phyloP scores from a whole-genome alignment of 345 rosid species.

The Linum trigynum region DNA sequence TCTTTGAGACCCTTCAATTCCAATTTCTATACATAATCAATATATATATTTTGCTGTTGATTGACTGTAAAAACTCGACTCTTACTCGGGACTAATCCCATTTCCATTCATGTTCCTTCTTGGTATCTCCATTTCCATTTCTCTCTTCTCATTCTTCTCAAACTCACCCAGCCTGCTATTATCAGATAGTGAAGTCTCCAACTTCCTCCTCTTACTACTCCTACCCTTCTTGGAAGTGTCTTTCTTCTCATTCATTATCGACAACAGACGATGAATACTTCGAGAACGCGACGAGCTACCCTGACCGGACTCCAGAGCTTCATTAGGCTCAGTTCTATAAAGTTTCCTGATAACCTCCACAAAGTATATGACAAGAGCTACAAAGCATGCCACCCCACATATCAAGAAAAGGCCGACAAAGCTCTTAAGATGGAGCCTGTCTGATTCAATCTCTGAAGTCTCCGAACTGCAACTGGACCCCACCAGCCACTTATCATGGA shows the following conservation, averaged over 20 bases:
- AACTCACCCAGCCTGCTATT: constrained; percentile 17
- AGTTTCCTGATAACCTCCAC: constrained; percentile 38
- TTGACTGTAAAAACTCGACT: too few relatives aligned
- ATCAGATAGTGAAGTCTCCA: constrained; percentile 31
- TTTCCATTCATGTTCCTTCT: not conserved
- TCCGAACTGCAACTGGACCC: constrained; percentile 59
- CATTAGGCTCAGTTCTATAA: constrained; percentile 14
- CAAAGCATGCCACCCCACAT: constrained; percentile 62
- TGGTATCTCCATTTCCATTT: constrained; percentile 6
- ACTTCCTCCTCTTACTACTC: constrained; percentile 43
- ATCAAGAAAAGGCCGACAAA: constrained; percentile 86
- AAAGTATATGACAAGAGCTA: constrained; percentile 60
- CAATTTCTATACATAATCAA: too few relatives aligned
- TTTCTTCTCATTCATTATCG: constrained; percentile 72
- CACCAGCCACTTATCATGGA: constrained; percentile 91
- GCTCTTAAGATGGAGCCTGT: constrained; percentile 63
- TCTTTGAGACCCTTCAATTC: too few relatives aligned
- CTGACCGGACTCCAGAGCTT: constrained; percentile 19
- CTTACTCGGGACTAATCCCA: not conserved
- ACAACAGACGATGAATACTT: constrained; percentile 44
- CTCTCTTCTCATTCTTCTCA: constrained; percentile 16
- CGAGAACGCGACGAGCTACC: constrained; percentile 26
- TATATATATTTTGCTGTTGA: too few relatives aligned
- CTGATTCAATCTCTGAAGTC: constrained; percentile 52
- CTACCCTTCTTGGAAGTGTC: constrained; percentile 29